Percentiles rank a stretch among this genome's conserved stretches.
phyloP scores from a whole-genome alignment of 768 basidiomycete genomes.

The Lentinula aciculospora region DNA sequence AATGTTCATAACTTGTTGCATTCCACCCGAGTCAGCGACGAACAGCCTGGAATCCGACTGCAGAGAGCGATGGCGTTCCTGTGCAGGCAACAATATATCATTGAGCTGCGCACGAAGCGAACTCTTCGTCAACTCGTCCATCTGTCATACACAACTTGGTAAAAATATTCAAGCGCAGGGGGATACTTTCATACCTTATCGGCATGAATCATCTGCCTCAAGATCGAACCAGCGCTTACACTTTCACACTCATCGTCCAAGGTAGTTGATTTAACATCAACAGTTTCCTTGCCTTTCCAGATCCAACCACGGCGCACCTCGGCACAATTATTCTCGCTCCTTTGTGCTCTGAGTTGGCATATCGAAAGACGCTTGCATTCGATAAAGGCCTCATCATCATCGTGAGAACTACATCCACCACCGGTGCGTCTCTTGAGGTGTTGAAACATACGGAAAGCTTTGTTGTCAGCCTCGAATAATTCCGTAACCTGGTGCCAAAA shows the following conservation, averaged over 20 bases:
- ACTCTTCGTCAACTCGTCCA: background rate
- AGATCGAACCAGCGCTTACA: background rate
- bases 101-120: background rate
- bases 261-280: background rate
- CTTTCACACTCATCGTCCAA: background rate
- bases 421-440: background rate
- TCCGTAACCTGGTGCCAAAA: constrained; percentile 64
- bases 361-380: constrained; percentile 22
- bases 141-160: background rate
- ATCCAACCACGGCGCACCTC: background rate
- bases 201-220: background rate
- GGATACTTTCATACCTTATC: background rate
- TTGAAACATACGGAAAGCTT: constrained; percentile 36
- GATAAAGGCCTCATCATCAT: constrained; percentile 14
- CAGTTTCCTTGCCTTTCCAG: background rate
- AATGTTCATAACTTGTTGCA: background rate
- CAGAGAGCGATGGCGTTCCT: background rate
- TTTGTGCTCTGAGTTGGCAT: constrained; percentile 23
- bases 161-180: background rate
- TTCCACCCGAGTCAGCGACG: background rate
- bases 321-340: constrained; percentile 19
- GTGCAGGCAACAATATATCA: background rate
- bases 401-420: constrained; percentile 6
- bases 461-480: constrained; percentile 40
- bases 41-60: background rate